These are phyloP conservation scores for Paramecium sexaurelia DNA, from an alignment of 73 alveolate genomes.

Conservation along the genomic window DNA sequence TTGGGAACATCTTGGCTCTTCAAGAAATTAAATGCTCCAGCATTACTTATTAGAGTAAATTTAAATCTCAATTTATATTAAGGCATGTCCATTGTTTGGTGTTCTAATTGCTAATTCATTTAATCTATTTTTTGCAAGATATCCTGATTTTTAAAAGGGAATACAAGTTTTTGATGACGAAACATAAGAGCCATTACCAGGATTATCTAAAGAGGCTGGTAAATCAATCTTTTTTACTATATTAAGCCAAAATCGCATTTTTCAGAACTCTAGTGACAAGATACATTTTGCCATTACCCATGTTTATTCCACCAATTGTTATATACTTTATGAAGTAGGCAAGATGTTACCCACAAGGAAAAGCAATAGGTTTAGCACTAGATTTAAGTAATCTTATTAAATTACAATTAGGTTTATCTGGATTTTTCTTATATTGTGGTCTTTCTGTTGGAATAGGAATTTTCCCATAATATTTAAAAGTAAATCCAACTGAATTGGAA, in stretches of 20 bases:
- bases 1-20: slow-evolving; percentile 42
- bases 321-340: slow-evolving; percentile 1
- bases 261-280: slow-evolving; percentile 35
- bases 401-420: background rate
- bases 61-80: background rate
- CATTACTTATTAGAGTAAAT: slow-evolving; percentile 7
- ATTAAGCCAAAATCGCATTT: slow-evolving; percentile 35
- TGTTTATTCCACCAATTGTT: slow-evolving; percentile 30
- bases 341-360: background rate
- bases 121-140: slow-evolving; percentile 30
- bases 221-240: background rate
- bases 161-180: slow-evolving; percentile 44
- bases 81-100: slow-evolving; percentile 52
- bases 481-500: background rate
- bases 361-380: background rate
- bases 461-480: slow-evolving; percentile 48
- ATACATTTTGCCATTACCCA: slow-evolving; percentile 28
- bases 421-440: slow-evolving; percentile 33
- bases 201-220: slow-evolving; percentile 47
- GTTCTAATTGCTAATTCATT: slow-evolving; percentile 36
- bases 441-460: slow-evolving; percentile 47
- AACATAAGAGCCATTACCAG: slow-evolving; percentile 32
- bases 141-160: slow-evolving; percentile 44
- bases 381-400: slow-evolving; percentile 13
- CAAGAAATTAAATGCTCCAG: slow-evolving; percentile 50